Conservation (phyloP, 306 rosid genomes). For the Dryas alaskensis region DNA sequence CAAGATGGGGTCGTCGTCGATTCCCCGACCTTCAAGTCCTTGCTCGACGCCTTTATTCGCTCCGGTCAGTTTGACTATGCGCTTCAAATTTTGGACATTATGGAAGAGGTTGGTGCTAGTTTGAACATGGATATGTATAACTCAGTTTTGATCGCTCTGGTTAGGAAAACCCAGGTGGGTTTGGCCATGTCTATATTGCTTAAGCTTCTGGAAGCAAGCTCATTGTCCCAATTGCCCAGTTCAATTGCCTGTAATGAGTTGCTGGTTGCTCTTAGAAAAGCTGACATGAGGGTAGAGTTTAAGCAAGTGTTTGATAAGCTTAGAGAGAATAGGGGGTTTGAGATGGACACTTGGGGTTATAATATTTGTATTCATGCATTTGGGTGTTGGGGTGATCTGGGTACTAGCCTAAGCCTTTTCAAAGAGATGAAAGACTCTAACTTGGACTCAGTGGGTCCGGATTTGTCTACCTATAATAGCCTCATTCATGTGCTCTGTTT, state of each 20-base stretch:
- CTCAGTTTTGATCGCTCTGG: constrained; percentile 54
- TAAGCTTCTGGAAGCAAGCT: constrained; percentile 42
- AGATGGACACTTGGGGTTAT: constrained; percentile 56
- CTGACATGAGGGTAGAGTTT: constrained; percentile 62
- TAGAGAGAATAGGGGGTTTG: constrained; percentile 40
- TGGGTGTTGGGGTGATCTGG: constrained; percentile 86
- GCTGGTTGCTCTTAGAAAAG: constrained; percentile 60
- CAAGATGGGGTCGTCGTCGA: constrained; percentile 45
- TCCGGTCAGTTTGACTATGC: constrained; percentile 49
- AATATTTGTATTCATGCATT: constrained; percentile 74
- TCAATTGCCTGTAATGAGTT: constrained; percentile 54
- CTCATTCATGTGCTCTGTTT: constrained; percentile 63
- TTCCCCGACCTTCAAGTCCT: constrained; percentile 50
- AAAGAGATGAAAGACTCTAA: constrained; percentile 61
- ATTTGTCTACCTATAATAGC: constrained; percentile 75
- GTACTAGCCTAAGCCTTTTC: constrained; percentile 49
- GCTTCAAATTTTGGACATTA: constrained; percentile 48
- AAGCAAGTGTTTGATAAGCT: constrained; percentile 47
- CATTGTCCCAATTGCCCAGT: constrained; percentile 11
- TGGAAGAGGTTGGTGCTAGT: constrained; percentile 40
- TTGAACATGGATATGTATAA: constrained; percentile 42
- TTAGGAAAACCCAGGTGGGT: constrained; percentile 51
- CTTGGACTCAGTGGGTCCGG: constrained; percentile 40
- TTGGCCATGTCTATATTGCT: constrained; percentile 61
- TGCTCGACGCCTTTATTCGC: constrained; percentile 52